Percentiles rank a stretch among this genome's conserved stretches.
phyloP scores from a whole-genome alignment of 2,329 filamentous ascomycete genomes.

The Aureobasidium sp. region DNA sequence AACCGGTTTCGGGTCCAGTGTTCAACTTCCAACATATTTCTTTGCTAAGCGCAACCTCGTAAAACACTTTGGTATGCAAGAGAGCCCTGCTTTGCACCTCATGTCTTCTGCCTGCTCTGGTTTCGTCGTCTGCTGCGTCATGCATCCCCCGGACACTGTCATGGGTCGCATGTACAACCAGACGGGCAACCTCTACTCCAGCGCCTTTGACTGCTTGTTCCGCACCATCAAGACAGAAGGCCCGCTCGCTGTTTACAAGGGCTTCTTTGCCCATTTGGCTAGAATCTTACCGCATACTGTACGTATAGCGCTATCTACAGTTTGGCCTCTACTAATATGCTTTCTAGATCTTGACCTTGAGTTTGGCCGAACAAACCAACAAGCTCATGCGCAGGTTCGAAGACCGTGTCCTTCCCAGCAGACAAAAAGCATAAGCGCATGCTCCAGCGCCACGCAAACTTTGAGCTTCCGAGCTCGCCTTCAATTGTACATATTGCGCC shows the following conservation, averaged over 20 bases:
- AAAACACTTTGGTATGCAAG: conserved; percentile 77
- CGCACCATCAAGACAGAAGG: conserved; percentile 92
- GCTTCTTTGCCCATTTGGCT: conserved; percentile 88
- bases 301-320: conserved; percentile 21
- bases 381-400: conserved; percentile 81
- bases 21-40: conserved; percentile 96
- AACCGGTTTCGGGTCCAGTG: conserved; percentile 90
- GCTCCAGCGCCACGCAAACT: no score
- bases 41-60: conserved; percentile 85
- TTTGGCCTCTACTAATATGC: conserved; percentile 17
- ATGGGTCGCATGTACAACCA: conserved; percentile 99
- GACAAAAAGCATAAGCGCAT: conserved; percentile 17
- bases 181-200: conserved; percentile 90
- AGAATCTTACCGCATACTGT: conserved; percentile 88
- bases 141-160: conserved; percentile 98
- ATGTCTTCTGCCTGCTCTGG: conserved; percentile 82
- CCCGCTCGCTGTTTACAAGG: conserved; percentile 90
- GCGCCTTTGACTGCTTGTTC: conserved; percentile 82
- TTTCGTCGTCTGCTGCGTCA: conserved; percentile 93
- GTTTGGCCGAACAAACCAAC: conserved; percentile 92
- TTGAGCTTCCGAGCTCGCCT: neutral
- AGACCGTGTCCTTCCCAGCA: conserved; percentile 36
- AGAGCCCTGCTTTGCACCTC: conserved; percentile 82
- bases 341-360: conserved; percentile 72
- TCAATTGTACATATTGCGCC: neutral